Evolutionary conservation across 106 monocot genomes (phyloP), one percentile per base, ranked within the genome.

Genomic region (Platanthera zijinensis): DNA sequence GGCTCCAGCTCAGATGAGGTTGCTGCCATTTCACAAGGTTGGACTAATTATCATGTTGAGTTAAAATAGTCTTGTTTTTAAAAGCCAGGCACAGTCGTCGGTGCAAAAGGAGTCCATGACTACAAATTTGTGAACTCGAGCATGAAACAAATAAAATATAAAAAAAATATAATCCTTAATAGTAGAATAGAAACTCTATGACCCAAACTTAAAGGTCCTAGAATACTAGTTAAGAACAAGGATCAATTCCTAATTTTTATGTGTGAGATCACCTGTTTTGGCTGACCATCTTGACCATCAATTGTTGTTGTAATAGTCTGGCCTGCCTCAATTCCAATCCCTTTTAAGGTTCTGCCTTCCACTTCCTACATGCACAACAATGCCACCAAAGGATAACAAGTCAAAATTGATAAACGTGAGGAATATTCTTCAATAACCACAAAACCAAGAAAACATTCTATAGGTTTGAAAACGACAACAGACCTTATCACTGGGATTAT

Each of bases 291-390:
- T 62, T 50, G 76, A 51, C 80, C 82, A 75, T 80, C 82, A 28
- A 88, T 83, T 75, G 82, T 88, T 50, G 84, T 85, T 69, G 82
- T 17, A 80, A 88, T 84, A 77, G 82, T 82, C 61, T 88, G 88
- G 28, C 88, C 84, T 9, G 87, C 69, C 47, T 87, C 87, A 21
- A 82, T 83, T 64, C 79, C 84, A 80, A 82, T 84, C 8, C 84
- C 80, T 70, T 82, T 88, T 7, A 79, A 15, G 39, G 74, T 77
- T 59, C 66, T 49, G 56, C 74, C 45, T 51, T 82, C 80, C 12
- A 56, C 0, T 51, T 70, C 82, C 87, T 87, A 69, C 22, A 78
- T 18, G 39, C 57, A 9, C 19, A 47, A 32, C 2, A 3, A 47
- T n/a, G 54, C 21, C 7, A 48, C 3, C 22, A 22, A 57, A 71